Evolutionary conservation across 139 green algal genomes (phyloP).

Genomic region (Auxenochlorella pyrenoidosa): DNA sequence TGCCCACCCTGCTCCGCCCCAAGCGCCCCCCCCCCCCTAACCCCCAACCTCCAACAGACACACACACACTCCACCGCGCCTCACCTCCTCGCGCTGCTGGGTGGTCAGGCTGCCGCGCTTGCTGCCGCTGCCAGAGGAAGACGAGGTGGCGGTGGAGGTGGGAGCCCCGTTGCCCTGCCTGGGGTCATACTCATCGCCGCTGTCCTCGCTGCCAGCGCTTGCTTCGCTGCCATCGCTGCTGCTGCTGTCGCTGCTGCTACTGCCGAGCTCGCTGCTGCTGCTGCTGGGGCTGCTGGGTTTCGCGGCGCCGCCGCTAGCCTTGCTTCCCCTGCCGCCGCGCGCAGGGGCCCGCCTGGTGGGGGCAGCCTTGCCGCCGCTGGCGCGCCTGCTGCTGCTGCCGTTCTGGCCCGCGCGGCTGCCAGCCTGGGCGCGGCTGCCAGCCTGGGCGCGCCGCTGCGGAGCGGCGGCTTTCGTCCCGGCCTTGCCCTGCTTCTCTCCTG

Average conservation of each 20-base stretch:
- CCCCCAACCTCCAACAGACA: too few species aligned
- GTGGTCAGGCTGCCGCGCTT: constrained; percentile 6
- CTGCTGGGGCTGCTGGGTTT: neutral
- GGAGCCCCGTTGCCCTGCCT: neutral
- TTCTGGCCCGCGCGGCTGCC: neutral
- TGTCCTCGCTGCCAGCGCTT: constrained; percentile 14
- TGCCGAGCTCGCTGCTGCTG: neutral
- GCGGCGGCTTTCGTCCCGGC: neutral
- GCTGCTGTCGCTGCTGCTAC: neutral
- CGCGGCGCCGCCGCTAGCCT: neutral
- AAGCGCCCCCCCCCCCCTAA: too few species aligned
- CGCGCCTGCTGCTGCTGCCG: neutral
- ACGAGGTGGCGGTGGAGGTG: neutral
- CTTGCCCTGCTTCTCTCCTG: neutral
- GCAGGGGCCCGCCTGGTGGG: too few species aligned
- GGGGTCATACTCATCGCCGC: constrained; percentile 26
- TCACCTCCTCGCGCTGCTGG: constrained; percentile 15
- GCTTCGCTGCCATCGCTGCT: neutral
- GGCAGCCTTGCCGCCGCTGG: neutral
- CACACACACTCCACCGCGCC: too few species aligned
- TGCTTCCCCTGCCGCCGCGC: neutral
- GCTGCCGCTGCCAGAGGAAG: neutral
- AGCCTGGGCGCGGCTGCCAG: neutral
- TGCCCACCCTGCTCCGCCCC: too few species aligned
- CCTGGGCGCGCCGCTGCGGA: neutral